Evolutionary conservation across 73 alveolate genomes (phyloP).

Genomic region (Paramecium biaurelia): DNA sequence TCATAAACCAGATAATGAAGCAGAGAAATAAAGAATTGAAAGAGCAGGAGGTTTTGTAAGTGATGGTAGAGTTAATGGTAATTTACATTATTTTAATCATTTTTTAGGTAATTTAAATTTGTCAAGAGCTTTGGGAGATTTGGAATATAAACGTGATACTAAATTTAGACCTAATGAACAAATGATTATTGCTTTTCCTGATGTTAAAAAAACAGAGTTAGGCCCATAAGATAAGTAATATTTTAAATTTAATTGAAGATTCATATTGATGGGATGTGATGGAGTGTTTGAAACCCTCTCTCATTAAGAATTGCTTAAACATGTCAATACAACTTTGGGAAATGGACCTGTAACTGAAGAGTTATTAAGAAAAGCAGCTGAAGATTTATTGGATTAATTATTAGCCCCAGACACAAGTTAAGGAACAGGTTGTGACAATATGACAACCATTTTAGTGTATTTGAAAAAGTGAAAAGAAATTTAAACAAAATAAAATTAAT

Average conservation of each 20-base stretch:
- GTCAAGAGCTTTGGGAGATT: conserved; percentile 78
- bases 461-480: conserved; percentile 7
- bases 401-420: conserved; percentile 68
- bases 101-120: conserved; percentile 47
- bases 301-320: conserved; percentile 13
- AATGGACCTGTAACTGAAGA: neutral
- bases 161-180: conserved; percentile 32
- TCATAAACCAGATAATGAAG: conserved; percentile 84
- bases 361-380: conserved; percentile 43
- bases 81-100: neutral
- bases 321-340: neutral
- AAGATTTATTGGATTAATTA: conserved; percentile 73
- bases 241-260: neutral
- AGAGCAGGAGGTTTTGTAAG: neutral
- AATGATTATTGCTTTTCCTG: conserved; percentile 57
- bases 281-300: conserved; percentile 57
- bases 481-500: neutral
- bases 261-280: conserved; percentile 63
- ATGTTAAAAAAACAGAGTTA: neutral
- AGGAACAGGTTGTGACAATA: conserved; percentile 88
- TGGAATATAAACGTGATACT: conserved; percentile 69
- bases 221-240: neutral
- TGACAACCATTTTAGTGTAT: conserved; percentile 73
- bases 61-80: conserved; percentile 74
- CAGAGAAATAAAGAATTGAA: neutral